Conservation (phyloP, 768 basidiomycete species). For the Piloderma croceum region DNA sequence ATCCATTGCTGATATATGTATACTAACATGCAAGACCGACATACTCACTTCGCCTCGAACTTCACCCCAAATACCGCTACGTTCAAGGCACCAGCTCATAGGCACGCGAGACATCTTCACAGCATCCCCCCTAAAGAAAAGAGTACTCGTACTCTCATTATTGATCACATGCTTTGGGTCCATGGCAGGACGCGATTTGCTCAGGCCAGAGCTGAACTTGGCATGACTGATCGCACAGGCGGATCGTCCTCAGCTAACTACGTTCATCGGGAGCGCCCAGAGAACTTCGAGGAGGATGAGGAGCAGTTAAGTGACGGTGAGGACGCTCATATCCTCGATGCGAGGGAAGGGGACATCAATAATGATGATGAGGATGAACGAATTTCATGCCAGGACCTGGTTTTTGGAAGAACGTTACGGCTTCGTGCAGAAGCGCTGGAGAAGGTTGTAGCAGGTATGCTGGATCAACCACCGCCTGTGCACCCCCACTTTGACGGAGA, state of each 20-base stretch:
- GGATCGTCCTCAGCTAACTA: slow-evolving; percentile 58
- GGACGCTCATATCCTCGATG: slow-evolving; percentile 35
- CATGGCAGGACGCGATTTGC: slow-evolving; percentile 76
- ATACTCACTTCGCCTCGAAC: background rate
- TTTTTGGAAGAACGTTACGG: slow-evolving; percentile 57
- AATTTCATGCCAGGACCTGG: slow-evolving; percentile 52
- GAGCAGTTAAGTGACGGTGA: slow-evolving; percentile 64
- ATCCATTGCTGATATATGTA: too few relatives aligned
- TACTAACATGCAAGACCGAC: too few relatives aligned
- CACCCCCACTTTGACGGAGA: slow-evolving; percentile 55
- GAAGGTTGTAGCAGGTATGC: slow-evolving; percentile 76
- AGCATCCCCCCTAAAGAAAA: slow-evolving; percentile 84
- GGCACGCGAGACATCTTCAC: slow-evolving; percentile 83
- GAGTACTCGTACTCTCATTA: slow-evolving; percentile 81
- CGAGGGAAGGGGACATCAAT: slow-evolving; percentile 48
- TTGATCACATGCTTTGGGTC: slow-evolving; percentile 85
- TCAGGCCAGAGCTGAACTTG: slow-evolving; percentile 79
- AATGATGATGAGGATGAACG: slow-evolving; percentile 57
- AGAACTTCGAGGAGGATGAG: slow-evolving; percentile 74
- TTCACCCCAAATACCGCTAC: background rate
- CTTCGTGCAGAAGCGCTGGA: slow-evolving; percentile 77
- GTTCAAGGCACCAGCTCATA: slow-evolving; percentile 47
- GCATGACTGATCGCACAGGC: slow-evolving; percentile 78
- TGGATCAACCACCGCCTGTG: slow-evolving; percentile 68
- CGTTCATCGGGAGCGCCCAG: slow-evolving; percentile 60